Percentiles rank a stretch among this genome's conserved stretches.
Evolutionary conservation across 495 filamentous ascomycete species (phyloP).

Genomic region (Aspergillus heteromorphus): DNA sequence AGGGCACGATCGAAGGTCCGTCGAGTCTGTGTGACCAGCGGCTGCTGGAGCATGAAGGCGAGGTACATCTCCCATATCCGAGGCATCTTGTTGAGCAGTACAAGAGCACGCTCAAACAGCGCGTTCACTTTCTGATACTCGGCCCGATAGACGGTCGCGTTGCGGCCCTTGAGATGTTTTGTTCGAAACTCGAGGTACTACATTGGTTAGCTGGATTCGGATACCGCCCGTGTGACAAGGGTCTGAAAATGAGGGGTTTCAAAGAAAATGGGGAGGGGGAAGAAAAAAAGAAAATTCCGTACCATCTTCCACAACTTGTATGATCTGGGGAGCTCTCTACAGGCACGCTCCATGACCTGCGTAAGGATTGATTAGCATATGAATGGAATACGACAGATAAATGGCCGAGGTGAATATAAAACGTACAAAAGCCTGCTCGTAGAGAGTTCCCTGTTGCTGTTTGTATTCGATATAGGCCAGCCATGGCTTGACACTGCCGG

Average conservation of each 20-base stretch:
- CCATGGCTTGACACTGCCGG: conserved; percentile 89
- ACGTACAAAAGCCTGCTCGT: conserved; percentile 85
- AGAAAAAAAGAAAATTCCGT: conserved; percentile 19
- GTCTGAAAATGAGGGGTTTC: background rate
- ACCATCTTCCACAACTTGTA: conserved; percentile 99
- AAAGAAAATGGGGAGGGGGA: conserved; percentile 6
- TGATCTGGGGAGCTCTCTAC: conserved; percentile 80
- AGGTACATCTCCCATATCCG: conserved; percentile 98
- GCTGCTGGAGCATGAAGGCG: conserved; percentile 82
- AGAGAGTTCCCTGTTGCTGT: conserved; percentile 73
- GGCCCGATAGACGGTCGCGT: conserved; percentile 70
- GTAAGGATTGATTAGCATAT: conserved; percentile 1
- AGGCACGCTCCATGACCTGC: conserved; percentile 78
- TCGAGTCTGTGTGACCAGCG: conserved; percentile 83
- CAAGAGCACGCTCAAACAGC: conserved; percentile 88
- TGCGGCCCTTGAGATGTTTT: conserved; percentile 77
- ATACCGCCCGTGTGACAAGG: background rate
- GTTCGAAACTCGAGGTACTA: conserved; percentile 84
- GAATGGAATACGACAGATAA: background rate
- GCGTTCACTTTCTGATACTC: conserved; percentile 94
- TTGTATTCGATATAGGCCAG: conserved; percentile 92
- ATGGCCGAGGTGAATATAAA: background rate
- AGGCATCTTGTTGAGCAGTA: conserved; percentile 98
- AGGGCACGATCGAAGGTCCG: conserved; percentile 92
- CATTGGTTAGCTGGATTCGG: conserved; percentile 10